These are phyloP conservation scores for Acanthamoeba lenticulata DNA, from an alignment of 208 protist species.

Conservation along the genomic window DNA sequence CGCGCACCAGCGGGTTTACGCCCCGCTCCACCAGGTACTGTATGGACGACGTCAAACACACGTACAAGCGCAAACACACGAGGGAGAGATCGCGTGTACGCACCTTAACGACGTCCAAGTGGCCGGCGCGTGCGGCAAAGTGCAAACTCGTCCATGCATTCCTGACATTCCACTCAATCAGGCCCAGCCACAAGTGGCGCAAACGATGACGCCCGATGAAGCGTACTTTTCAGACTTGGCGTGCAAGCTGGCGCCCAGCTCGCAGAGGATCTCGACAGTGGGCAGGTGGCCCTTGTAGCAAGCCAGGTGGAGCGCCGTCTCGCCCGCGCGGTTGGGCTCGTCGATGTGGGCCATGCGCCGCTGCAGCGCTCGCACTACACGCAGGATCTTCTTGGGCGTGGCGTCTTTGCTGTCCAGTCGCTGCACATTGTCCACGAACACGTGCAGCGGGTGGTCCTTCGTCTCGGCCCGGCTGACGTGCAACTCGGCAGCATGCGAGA, in stretches of 20 bases:
- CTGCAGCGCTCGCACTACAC: background rate
- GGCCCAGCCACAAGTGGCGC: background rate
- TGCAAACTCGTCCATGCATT: constrained; percentile 9
- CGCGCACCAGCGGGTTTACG: background rate
- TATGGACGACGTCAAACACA: background rate
- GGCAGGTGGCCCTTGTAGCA: constrained; percentile 7
- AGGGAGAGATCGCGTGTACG: too few species aligned
- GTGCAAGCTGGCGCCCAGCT: background rate
- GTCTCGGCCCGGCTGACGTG: too few species aligned
- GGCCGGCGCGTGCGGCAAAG: background rate
- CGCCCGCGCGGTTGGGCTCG: background rate
- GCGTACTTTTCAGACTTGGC: background rate
- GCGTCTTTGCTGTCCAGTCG: background rate
- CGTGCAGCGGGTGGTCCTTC: background rate
- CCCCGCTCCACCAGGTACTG: background rate
- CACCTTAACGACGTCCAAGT: constrained; percentile 23
- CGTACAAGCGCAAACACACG: too few species aligned
- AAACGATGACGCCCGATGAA: background rate
- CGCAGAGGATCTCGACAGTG: background rate
- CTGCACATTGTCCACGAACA: background rate
- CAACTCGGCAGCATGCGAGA: background rate
- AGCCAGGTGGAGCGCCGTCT: background rate
- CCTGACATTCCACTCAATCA: background rate
- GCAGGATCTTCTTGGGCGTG: background rate
- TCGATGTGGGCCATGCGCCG: background rate